phyloP scores from a whole-genome alignment of 805 yeast genomes.

The Yamadazyma kitorensis region DNA sequence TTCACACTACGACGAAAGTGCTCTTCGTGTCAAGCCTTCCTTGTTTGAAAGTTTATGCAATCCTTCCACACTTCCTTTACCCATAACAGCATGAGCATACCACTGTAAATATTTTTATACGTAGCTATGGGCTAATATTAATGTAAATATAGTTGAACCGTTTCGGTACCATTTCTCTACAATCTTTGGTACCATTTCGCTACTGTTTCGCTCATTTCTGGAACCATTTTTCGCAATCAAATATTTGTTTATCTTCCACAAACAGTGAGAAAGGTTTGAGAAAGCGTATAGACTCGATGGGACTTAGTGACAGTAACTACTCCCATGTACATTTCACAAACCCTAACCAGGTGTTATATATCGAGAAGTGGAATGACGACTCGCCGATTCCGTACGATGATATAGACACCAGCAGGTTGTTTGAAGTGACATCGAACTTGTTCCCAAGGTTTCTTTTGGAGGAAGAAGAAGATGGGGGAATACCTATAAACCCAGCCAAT shows the following conservation, averaged over 20 bases:
- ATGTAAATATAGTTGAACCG: too few relatives aligned
- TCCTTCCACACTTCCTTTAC: neutral
- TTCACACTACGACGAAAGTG: slow-evolving; percentile 30
- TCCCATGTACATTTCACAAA: slow-evolving; percentile 34
- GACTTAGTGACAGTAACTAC: slow-evolving; percentile 9
- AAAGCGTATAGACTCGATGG: too few relatives aligned
- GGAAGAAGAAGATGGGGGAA: slow-evolving; percentile 40
- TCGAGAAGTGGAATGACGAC: slow-evolving; percentile 42
- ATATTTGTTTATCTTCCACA: too few relatives aligned
- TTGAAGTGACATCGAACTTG: slow-evolving; percentile 34
- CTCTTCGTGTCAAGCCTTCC: neutral
- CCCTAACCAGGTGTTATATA: slow-evolving; percentile 37
- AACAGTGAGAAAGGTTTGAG: too few relatives aligned
- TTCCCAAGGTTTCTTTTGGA: slow-evolving; percentile 38
- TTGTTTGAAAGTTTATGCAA: slow-evolving; percentile 6
- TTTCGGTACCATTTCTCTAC: too few relatives aligned
- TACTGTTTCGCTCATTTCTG: too few relatives aligned
- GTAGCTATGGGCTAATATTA: too few relatives aligned
- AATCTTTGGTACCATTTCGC: too few relatives aligned
- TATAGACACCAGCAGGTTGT: slow-evolving; percentile 35
- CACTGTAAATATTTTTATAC: neutral
- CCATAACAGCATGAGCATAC: neutral
- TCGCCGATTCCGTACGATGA: slow-evolving; percentile 37
- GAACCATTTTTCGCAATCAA: too few relatives aligned
- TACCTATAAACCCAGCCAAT: slow-evolving; percentile 32